Evolutionary conservation across 2,329 filamentous ascomycete genomes (phyloP).

Genomic region (Epichloe gansuensis): DNA sequence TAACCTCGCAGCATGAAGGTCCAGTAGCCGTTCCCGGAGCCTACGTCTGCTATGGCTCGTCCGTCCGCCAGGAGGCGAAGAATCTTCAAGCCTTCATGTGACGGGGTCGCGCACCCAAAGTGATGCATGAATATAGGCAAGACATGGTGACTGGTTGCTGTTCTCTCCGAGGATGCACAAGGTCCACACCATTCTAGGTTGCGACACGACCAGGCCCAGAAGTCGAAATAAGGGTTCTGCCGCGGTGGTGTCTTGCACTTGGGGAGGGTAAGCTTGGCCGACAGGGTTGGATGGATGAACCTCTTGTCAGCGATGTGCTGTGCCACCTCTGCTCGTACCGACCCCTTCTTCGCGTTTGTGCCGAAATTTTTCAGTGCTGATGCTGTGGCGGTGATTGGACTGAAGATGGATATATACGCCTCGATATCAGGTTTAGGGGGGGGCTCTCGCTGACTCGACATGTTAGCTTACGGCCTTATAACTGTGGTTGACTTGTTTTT

Average conservation of each 20-base stretch:
- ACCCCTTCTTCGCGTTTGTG: slow-evolving; percentile 51
- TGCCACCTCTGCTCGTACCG: slow-evolving; percentile 44
- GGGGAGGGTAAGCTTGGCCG: slow-evolving; percentile 27
- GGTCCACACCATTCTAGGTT: slow-evolving; percentile 55
- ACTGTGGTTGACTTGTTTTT: too few relatives aligned
- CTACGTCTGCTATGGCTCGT: slow-evolving; percentile 49
- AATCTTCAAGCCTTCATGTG: slow-evolving; percentile 50
- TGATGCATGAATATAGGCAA: slow-evolving; percentile 67
- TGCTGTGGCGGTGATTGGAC: slow-evolving; percentile 41
- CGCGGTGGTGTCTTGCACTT: slow-evolving; percentile 31
- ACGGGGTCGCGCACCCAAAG: slow-evolving; percentile 60
- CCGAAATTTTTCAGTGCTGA: slow-evolving; percentile 50
- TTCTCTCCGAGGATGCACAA: slow-evolving; percentile 34
- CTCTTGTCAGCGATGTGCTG: slow-evolving; percentile 41
- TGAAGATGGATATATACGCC: slow-evolving; percentile 56
- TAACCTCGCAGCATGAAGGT: slow-evolving; percentile 53
- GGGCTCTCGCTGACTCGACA: slow-evolving; percentile 22
- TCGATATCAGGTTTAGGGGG: slow-evolving; percentile 46
- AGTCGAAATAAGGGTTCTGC: slow-evolving; percentile 53
- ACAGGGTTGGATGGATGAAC: slow-evolving; percentile 32
- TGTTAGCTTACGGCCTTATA: neutral
- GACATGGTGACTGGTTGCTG: slow-evolving; percentile 50
- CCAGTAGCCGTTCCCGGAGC: slow-evolving; percentile 66
- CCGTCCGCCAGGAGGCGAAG: slow-evolving; percentile 42
- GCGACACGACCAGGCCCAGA: slow-evolving; percentile 53